Evolutionary conservation across 495 filamentous ascomycete species (phyloP).

Genomic region (Annulohypoxylon moriforme): DNA sequence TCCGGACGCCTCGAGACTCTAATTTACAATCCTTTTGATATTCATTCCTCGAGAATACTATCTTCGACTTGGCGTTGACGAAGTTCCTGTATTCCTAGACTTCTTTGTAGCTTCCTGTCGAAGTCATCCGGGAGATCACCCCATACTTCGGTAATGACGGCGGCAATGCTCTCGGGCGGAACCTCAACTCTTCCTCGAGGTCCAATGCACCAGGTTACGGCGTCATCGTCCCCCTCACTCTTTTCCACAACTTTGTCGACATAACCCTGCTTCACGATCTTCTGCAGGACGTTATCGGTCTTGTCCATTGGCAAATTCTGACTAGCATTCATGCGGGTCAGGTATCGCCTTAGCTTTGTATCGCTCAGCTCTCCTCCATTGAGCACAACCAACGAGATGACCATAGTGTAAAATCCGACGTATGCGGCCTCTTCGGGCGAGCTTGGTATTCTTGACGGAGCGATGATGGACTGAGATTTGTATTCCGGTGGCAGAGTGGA

Average conservation of each 20-base stretch:
- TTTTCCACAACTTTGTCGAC: constrained; percentile 76
- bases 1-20: not conserved
- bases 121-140: constrained; percentile 62
- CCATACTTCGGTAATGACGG: constrained; percentile 72
- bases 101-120: constrained; percentile 63
- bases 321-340: constrained; percentile 80
- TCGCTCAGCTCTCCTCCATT: constrained; percentile 77
- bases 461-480: constrained; percentile 71
- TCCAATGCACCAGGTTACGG: constrained; percentile 80
- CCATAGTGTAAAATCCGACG: constrained; percentile 79
- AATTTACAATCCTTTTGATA: not conserved
- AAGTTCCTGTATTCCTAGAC: constrained; percentile 60
- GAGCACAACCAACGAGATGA: constrained; percentile 79
- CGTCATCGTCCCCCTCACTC: constrained; percentile 72
- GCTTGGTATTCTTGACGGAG: constrained; percentile 73
- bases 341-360: constrained; percentile 75
- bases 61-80: constrained; percentile 28
- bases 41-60: constrained; percentile 50
- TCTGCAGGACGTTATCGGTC: constrained; percentile 78
- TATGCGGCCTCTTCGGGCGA: constrained; percentile 77
- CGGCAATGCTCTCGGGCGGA: constrained; percentile 74
- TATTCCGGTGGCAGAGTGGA: constrained; percentile 74
- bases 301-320: constrained; percentile 78
- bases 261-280: constrained; percentile 85
- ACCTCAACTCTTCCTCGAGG: constrained; percentile 90